phyloP scores from a whole-genome alignment of 176 grass and related monocot genomes.

The Melocanna baccifera region DNA sequence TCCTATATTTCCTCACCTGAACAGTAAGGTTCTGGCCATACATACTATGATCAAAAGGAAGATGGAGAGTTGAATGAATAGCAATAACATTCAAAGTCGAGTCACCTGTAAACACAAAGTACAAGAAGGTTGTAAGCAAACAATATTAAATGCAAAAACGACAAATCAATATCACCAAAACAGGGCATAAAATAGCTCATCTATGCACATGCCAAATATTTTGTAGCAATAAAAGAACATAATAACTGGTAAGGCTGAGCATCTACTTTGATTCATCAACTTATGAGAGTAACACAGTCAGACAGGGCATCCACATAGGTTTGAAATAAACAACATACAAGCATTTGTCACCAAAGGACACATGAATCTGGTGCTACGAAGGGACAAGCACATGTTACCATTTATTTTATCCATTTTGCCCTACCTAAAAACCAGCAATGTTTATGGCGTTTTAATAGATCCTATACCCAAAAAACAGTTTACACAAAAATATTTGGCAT shows the following conservation, averaged over 20 bases:
- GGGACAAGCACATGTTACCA: neutral
- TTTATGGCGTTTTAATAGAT: neutral
- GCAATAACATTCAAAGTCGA: constrained; percentile 70
- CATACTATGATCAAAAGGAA: constrained; percentile 86
- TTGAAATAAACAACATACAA: neutral
- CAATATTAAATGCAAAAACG: neutral
- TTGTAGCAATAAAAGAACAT: neutral
- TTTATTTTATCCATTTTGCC: neutral
- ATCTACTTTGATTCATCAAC: neutral
- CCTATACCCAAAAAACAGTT: neutral
- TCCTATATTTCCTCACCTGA: constrained; percentile 54
- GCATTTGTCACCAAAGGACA: neutral
- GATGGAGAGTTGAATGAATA: constrained; percentile 84
- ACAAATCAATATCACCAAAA: neutral
- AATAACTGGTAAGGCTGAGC: neutral
- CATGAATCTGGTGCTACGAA: neutral
- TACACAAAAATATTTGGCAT: neutral
- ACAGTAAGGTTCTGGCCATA: constrained; percentile 92
- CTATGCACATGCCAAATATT: neutral
- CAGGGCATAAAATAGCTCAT: neutral
- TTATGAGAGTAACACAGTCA: neutral
- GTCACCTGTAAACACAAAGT: constrained; percentile 57
- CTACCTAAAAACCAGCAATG: neutral
- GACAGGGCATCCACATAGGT: neutral
- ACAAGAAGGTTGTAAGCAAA: constrained; percentile 6